Base-by-base conservation (phyloP, 2,329 filamentous ascomycete genomes). In the Apiospora kogelbergensis region DNA sequence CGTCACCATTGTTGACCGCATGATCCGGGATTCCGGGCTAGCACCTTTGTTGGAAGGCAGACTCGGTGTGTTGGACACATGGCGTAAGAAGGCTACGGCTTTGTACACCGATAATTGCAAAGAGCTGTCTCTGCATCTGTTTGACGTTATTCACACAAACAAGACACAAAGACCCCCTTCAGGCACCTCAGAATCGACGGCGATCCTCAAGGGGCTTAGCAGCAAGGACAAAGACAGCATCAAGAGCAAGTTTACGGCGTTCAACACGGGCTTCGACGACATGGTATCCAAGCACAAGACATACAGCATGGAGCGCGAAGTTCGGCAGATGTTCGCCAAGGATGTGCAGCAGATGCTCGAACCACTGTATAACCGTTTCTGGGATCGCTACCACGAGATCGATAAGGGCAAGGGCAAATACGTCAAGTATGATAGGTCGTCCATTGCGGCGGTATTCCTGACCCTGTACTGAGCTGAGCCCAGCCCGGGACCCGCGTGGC, bases 371-470 rank as follows among this genome's bases (percentile, higher is more conserved):
- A 92, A 92, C 71, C 88, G 96, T 63, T 99, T 99, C 82, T 98
- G 94, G 90, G 96, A 98, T 81, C 89, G 95, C 37, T 99, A 99
- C 79, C 95, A 98, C 79, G 96, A 98, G 81, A 90, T 98, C 72
- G 95, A 98, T 82, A 98, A 97, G 84, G 96, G 96, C 70, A 97
- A 95, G 82, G 95, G 95, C 74, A 99, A 99, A 81, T 97, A 98
- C 81, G 94, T 97, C 79, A 98, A 97, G 83, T 98, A 97, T 79
- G 95, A 98, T 83, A 98, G 98, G 84, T 85, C 86, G 48, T 88
- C 90, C 64, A 91, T 99, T 75, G 89, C 92, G 63, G 88, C 88
- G 26, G 85, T 91, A 11, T 90, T 90, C 75, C 75, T 83, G 67
- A 86, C 84, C 67, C 79, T 90, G 37, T 85, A 84, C 71, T 85